Conservation (phyloP, 2,329 filamentous ascomycete genomes). For the Penicillium paneum region DNA sequence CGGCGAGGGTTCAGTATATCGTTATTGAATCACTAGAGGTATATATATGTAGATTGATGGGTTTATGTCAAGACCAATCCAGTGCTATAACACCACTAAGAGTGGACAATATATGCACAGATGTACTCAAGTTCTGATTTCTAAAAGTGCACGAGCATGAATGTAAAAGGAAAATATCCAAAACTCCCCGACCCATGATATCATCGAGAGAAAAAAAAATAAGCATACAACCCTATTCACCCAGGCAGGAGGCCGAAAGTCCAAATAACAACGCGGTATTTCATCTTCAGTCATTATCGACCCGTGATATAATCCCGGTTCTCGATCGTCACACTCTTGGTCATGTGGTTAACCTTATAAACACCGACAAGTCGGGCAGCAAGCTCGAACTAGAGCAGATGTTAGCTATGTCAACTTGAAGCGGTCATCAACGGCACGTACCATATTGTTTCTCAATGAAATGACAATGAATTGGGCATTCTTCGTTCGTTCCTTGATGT, state of each 20-base stretch:
- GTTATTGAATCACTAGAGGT: constrained; percentile 13
- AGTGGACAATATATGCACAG: background rate
- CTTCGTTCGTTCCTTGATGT: constrained; percentile 98
- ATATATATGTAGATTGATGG: constrained; percentile 9
- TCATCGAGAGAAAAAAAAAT: constrained; percentile 24
- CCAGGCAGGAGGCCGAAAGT: constrained; percentile 16
- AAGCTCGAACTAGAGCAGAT: constrained; percentile 69
- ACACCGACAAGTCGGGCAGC: constrained; percentile 93
- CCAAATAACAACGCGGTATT: constrained; percentile 12
- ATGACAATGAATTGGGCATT: constrained; percentile 99
- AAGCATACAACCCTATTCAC: constrained; percentile 16
- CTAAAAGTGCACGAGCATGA: background rate
- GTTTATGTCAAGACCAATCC: background rate
- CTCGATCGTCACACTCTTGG: constrained; percentile 85
- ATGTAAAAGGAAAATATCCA: constrained; percentile 10
- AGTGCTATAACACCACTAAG: background rate
- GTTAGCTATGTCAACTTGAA: constrained; percentile 7
- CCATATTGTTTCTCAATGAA: constrained; percentile 96
- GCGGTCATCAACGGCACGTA: constrained; percentile 20
- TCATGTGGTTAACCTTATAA: constrained; percentile 99
- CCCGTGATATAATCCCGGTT: constrained; percentile 69
- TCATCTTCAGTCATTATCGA: constrained; percentile 25
- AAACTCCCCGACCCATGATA: constrained; percentile 26
- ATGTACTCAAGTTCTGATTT: background rate
- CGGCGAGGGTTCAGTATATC: too few relatives aligned